Evolutionary conservation across 257 asterid genomes (phyloP).

Genomic region (Knoxia roxburghii): DNA sequence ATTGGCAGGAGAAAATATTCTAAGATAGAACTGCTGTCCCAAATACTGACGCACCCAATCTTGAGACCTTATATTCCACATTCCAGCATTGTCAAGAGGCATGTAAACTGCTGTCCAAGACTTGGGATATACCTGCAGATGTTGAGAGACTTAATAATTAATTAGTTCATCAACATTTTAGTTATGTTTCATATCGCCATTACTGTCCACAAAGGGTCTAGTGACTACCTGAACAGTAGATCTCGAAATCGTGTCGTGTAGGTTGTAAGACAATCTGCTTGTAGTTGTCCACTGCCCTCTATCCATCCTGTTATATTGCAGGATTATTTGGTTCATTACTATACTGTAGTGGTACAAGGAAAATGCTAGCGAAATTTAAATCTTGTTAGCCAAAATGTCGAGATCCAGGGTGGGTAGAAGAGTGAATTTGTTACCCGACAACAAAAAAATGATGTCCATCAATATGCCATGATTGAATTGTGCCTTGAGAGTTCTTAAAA

Average conservation of each 20-base stretch:
- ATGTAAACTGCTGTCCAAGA: constrained; percentile 39
- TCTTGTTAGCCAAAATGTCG: not conserved
- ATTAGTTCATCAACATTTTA: too few species aligned
- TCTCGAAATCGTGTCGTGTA: constrained; percentile 36
- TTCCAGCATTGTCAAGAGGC: constrained; percentile 44
- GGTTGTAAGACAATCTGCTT: constrained; percentile 35
- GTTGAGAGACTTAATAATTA: not conserved
- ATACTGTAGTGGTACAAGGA: not conserved
- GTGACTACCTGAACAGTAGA: constrained; percentile 36
- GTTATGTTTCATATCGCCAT: too few species aligned
- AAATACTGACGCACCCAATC: constrained; percentile 39
- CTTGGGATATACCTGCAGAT: constrained; percentile 30
- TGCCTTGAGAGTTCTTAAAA: constrained; percentile 24
- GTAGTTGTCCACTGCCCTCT: constrained; percentile 37
- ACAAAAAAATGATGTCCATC: constrained; percentile 11
- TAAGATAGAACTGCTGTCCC: constrained; percentile 38
- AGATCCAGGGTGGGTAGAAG: too few species aligned
- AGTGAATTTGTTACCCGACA: constrained; percentile 5
- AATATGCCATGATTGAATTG: constrained; percentile 18
- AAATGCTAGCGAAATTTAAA: not conserved
- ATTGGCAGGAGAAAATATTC: constrained; percentile 33
- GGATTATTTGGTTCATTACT: not conserved
- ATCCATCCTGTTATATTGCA: constrained; percentile 29
- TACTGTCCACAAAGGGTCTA: too few species aligned
- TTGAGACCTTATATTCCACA: constrained; percentile 43